A percentile compares a stretch with the other conserved stretches of the same genome.
Evolutionary conservation across 1,284 basidiomycete genomes (phyloP).

Genomic region (Trichosporon sp.): DNA sequence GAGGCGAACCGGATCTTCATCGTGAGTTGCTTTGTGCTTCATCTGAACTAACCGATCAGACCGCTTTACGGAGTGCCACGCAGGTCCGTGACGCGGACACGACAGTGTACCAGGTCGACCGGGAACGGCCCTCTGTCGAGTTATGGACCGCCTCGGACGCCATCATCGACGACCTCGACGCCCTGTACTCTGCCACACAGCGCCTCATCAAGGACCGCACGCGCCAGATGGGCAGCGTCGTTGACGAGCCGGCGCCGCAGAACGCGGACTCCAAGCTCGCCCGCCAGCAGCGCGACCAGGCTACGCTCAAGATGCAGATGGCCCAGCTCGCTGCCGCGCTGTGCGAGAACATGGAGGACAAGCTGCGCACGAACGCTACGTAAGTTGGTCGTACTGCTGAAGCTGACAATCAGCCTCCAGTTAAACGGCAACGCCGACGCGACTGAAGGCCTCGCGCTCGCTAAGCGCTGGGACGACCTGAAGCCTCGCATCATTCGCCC

Average conservation of each 20-base stretch:
- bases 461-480: slow-evolving; percentile 47
- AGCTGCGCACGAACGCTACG: slow-evolving; percentile 70
- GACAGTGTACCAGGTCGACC: slow-evolving; percentile 73
- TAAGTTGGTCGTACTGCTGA: slow-evolving; percentile 52
- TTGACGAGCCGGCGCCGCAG: slow-evolving; percentile 50
- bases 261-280: slow-evolving; percentile 19
- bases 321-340: slow-evolving; percentile 70
- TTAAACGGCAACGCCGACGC: slow-evolving; percentile 47
- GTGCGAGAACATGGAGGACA: slow-evolving; percentile 73
- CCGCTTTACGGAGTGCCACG: slow-evolving; percentile 70
- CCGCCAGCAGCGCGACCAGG: slow-evolving; percentile 42
- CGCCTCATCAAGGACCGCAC: slow-evolving; percentile 59
- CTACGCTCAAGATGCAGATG: slow-evolving; percentile 63
- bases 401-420: slow-evolving; percentile 37
- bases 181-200: slow-evolving; percentile 71
- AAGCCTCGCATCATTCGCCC: slow-evolving; percentile 52
- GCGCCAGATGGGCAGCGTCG: slow-evolving; percentile 58
- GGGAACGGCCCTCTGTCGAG: slow-evolving; percentile 63
- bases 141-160: slow-evolving; percentile 79
- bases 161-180: slow-evolving; percentile 70
- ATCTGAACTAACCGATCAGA: slow-evolving; percentile 57
- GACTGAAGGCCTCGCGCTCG: slow-evolving; percentile 42
- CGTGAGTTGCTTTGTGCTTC: slow-evolving; percentile 57
- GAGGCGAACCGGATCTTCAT: slow-evolving; percentile 74
- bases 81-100: slow-evolving; percentile 72